phyloP scores from a whole-genome alignment of 805 yeast species.

The Teunomyces lycoperdinae region DNA sequence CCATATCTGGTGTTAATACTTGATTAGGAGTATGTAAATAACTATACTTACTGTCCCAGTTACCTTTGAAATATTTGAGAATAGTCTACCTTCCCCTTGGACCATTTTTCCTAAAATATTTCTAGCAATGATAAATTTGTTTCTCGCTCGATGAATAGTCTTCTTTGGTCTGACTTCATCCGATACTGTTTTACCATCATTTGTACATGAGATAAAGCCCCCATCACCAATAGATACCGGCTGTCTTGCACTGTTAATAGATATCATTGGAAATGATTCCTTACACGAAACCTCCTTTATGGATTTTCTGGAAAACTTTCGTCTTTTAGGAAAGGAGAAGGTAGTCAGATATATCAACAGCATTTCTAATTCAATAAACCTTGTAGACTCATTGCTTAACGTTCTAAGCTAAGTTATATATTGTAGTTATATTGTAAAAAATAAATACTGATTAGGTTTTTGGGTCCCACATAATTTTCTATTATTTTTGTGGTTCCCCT shows the following conservation, averaged over 20 bases:
- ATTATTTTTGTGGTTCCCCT: not conserved
- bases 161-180: not conserved
- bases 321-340: not conserved
- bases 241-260: not conserved
- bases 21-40: not conserved
- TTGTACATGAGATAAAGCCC: not conserved
- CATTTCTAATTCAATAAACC: not conserved
- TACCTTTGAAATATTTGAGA: conserved; percentile 13
- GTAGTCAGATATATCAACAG: not conserved
- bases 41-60: conserved; percentile 3
- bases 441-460: not conserved
- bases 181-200: not conserved
- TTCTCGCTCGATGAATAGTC: conserved; percentile 11
- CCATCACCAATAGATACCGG: too few relatives aligned
- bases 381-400: not conserved
- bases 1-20: conserved; percentile 19
- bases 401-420: not conserved
- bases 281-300: not conserved
- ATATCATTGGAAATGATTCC: not conserved
- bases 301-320: not conserved
- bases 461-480: not conserved
- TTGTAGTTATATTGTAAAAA: not conserved
- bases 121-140: conserved; percentile 20
- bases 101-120: conserved; percentile 13
- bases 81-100: conserved; percentile 5